Percentiles rank a stretch among this genome's conserved stretches.
Conservation (phyloP, 2,329 filamentous ascomycete genomes). For the Neophaeococcomyces mojaviensis region DNA sequence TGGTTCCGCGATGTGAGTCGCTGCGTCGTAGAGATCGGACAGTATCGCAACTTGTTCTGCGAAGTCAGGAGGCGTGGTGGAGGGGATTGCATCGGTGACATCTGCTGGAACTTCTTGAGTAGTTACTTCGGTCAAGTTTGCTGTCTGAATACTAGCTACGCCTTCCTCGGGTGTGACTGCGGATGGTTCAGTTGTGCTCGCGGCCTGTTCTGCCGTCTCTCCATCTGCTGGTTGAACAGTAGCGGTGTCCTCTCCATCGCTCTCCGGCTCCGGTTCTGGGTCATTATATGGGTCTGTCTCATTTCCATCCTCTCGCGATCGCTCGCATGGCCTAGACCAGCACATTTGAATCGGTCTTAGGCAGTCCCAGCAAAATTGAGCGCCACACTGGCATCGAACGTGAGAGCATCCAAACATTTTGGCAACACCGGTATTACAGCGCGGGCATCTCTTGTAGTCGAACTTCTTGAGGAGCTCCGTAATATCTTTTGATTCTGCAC, state of each 20-base stretch:
- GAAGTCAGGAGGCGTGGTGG: too few relatives aligned
- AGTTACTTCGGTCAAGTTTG: too few relatives aligned
- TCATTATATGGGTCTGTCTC: conserved; percentile 16
- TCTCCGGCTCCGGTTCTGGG: conserved; percentile 14
- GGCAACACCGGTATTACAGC: conserved; percentile 41
- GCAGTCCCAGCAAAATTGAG: conserved; percentile 45
- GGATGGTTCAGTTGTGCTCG: conserved; percentile 1
- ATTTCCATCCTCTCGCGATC: conserved; percentile 14
- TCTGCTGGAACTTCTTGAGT: too few relatives aligned
- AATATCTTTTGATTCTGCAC: conserved; percentile 28
- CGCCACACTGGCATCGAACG: conserved; percentile 43
- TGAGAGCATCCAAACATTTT: conserved; percentile 44
- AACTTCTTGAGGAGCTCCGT: conserved; percentile 35
- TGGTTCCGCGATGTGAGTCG: neutral
- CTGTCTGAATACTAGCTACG: too few relatives aligned
- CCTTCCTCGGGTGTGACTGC: neutral
- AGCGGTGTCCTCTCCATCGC: conserved; percentile 1
- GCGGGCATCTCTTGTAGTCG: conserved; percentile 45
- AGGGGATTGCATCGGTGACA: too few relatives aligned
- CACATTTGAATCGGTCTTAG: conserved; percentile 29
- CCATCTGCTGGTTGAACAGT: neutral
- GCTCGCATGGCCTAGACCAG: conserved; percentile 13
- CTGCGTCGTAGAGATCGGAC: too few relatives aligned
- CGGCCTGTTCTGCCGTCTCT: neutral
- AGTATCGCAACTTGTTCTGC: too few relatives aligned